phyloP scores from a whole-genome alignment of 2,329 filamentous ascomycete species.

The Fusarium sp. region DNA sequence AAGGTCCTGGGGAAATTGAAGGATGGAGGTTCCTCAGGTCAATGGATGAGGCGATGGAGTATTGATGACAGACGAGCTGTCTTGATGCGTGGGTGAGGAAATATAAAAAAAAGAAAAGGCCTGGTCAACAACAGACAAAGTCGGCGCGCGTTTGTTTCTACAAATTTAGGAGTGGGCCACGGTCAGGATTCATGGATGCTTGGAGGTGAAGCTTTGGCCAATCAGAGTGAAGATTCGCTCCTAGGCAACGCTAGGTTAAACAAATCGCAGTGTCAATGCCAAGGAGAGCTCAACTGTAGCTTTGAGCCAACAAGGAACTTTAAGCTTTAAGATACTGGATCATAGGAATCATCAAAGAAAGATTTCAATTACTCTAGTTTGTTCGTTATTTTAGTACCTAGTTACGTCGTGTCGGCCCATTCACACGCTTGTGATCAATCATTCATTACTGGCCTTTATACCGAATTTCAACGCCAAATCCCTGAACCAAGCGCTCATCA shows the following conservation, averaged over 20 bases:
- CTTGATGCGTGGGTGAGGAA: slow-evolving; percentile 28
- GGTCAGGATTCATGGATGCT: slow-evolving; percentile 43
- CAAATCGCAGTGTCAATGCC: slow-evolving; percentile 8
- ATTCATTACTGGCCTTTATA: slow-evolving; percentile 30
- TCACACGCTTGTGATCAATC: slow-evolving; percentile 22
- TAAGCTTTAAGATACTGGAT: background rate
- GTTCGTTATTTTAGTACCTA: slow-evolving; percentile 13
- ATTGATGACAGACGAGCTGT: slow-evolving; percentile 22
- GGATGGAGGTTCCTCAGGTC: background rate
- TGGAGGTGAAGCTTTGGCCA: slow-evolving; percentile 50
- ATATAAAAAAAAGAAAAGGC: slow-evolving; percentile 20
- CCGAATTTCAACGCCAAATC: slow-evolving; percentile 25
- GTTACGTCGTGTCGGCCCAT: slow-evolving; percentile 4
- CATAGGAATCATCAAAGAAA: background rate
- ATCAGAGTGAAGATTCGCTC: slow-evolving; percentile 41
- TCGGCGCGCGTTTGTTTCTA: slow-evolving; percentile 45
- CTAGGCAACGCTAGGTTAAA: slow-evolving; percentile 32
- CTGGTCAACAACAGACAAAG: slow-evolving; percentile 37
- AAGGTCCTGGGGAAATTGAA: background rate
- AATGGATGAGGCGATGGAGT: slow-evolving; percentile 3
- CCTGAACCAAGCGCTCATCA: slow-evolving; percentile 19
- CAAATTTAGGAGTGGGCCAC: slow-evolving; percentile 49
- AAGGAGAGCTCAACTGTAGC: slow-evolving; percentile 5
- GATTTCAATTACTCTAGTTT: slow-evolving; percentile 22
- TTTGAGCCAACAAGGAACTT: background rate